A percentile compares a stretch with the other conserved stretches of the same genome.
These are phyloP conservation scores for Saxispiralis lemnorum DNA, from an alignment of 495 filamentous ascomycete genomes.

Conservation along the genomic window DNA sequence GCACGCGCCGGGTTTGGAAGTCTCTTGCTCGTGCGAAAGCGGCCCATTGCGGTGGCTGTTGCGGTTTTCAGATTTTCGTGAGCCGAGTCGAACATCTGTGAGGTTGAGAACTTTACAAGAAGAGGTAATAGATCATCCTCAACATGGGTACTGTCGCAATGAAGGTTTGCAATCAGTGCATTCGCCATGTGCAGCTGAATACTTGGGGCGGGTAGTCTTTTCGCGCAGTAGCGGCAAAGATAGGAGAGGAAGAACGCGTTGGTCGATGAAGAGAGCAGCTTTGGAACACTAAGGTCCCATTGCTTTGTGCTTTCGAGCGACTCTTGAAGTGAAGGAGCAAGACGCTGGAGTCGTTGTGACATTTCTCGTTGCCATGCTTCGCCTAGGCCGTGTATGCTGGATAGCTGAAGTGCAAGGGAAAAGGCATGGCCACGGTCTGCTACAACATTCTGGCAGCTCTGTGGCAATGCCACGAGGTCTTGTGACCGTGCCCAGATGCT, in stretches of 20 bases:
- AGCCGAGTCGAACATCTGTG: not conserved
- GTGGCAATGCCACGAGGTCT: constrained; percentile 17
- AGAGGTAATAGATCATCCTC: not conserved
- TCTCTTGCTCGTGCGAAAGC: not conserved
- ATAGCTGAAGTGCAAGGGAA: constrained; percentile 11
- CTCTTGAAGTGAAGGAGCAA: not conserved
- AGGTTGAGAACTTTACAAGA: not conserved
- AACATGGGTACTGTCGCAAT: not conserved
- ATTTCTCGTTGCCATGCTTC: constrained; percentile 1
- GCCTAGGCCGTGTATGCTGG: not conserved
- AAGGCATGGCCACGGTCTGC: constrained; percentile 13
- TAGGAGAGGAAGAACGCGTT: not conserved
- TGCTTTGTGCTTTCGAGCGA: constrained; percentile 2
- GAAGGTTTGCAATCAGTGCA: not conserved
- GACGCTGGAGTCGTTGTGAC: not conserved
- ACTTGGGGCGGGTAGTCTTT: not conserved
- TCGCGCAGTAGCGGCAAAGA: not conserved
- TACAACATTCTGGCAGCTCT: constrained; percentile 17
- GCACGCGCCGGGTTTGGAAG: constrained; percentile 1
- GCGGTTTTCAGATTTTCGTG: constrained; percentile 10
- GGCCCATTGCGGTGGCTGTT: not conserved
- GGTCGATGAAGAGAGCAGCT: not conserved
- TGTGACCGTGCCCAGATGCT: constrained; percentile 19
- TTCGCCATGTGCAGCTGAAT: constrained; percentile 1
- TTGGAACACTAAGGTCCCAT: not conserved